Percentiles rank a stretch among this genome's conserved stretches.
These are phyloP conservation scores for Plasmodium gonderi DNA, from an alignment of 169 alveolate genomes.

Conservation along the genomic window DNA sequence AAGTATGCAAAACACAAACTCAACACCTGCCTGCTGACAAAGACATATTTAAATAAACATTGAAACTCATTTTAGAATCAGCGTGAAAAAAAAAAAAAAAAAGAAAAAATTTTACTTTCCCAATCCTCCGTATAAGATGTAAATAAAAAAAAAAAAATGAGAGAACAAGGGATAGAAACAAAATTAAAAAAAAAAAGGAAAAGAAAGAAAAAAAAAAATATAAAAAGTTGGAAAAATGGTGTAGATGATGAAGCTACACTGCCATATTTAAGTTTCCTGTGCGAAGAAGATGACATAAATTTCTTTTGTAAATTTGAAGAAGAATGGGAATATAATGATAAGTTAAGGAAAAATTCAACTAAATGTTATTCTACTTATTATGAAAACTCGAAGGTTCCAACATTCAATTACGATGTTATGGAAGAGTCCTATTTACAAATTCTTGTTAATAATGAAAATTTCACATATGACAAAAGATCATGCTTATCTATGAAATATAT, in stretches of 20 bases:
- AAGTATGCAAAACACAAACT: too few relatives aligned
- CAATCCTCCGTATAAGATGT: neutral
- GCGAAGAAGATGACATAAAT: constrained; percentile 73
- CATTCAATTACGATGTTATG: neutral
- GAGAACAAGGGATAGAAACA: neutral
- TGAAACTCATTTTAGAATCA: too few relatives aligned
- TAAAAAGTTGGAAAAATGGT: neutral
- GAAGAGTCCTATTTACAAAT: constrained; percentile 8
- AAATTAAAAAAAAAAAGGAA: neutral
- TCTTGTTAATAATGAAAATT: constrained; percentile 16
- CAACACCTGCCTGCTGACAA: too few relatives aligned
- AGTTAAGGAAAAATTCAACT: neutral
- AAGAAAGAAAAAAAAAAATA: neutral
- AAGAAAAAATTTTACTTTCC: neutral
- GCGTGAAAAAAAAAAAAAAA: too few relatives aligned
- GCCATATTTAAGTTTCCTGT: constrained; percentile 31
- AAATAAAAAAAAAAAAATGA: neutral
- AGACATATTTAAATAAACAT: too few relatives aligned
- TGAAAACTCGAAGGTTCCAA: neutral
- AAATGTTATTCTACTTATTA: neutral
- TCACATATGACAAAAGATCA: neutral
- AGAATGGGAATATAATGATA: neutral
- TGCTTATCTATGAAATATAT: constrained; percentile 1
- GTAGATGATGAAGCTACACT: neutral
- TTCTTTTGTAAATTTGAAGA: constrained; percentile 25